Evolutionary conservation across 805 yeast genomes (phyloP), one percentile per base, ranked within the genome.

Genomic region (Candida vaughaniae): DNA sequence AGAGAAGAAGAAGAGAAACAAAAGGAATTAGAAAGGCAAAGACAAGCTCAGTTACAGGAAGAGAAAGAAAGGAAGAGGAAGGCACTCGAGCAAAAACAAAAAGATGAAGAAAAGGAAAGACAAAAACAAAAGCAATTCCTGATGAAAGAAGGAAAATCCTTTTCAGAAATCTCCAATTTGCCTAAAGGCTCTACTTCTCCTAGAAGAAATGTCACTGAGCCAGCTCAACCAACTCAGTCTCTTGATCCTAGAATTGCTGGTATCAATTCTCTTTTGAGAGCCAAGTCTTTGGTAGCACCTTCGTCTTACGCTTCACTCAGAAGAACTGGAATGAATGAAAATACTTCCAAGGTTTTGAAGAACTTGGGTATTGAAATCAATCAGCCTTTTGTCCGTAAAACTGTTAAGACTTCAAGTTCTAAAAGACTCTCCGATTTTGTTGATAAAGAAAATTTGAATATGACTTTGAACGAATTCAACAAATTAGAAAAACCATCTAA

Each of bases 371-470:
- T 66, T 30, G 64, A 60, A 19, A 27, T 45, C 28, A 38, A 29
- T 35, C 50, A 27, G 36, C 53, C 17, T 35, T 36, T 42, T 2
- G 36, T 35, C 22, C 35, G 35, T 47, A 31, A 34, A 45, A 35
- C 38, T 31, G 37, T 53, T 45, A 66, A 66, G 43, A 64, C 70
- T 6, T 64, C 72, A 6, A 62, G 67, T 25, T 64, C 71, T 1
- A 61, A 51, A 37, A 60, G 62, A 32, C 47, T 58, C 26, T 39
- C 60, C 9, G 45, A 45, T 15, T 58, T 48, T 39, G 45, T 59
- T 17, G 39, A 42, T 29, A 35, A 41, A 33, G 38, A 34, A 15
- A 35, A 39, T 25, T 5, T 38, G 23, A 28, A 35, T 16, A 26
- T 32, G n/a, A 17, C 39, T 6, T 3, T 35, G 6, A 14, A 10